A percentile compares a stretch with the other conserved stretches of the same genome.
These are phyloP conservation scores for Tetrapyrgos nigripes DNA, from an alignment of 1,284 basidiomycete species.

Conservation along the genomic window DNA sequence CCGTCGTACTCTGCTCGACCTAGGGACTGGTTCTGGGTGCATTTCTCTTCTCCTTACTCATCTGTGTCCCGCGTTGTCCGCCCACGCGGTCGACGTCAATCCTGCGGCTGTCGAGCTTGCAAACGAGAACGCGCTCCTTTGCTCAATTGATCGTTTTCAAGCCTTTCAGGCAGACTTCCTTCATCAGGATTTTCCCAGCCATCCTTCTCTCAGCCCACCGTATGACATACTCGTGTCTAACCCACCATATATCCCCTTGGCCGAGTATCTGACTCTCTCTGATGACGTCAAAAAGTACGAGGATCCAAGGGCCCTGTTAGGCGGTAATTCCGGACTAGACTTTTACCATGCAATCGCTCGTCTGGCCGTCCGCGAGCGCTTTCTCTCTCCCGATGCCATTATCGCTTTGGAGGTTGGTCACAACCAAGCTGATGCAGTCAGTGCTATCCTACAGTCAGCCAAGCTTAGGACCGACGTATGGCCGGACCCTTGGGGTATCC, in stretches of 20 bases:
- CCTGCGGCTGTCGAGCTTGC: slow-evolving; percentile 74
- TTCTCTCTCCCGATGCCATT: slow-evolving; percentile 55
- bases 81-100: slow-evolving; percentile 79
- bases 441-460: slow-evolving; percentile 56
- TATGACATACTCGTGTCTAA: slow-evolving; percentile 89
- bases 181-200: slow-evolving; percentile 31
- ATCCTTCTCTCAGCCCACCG: slow-evolving; percentile 45
- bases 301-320: slow-evolving; percentile 81
- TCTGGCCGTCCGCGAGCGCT: slow-evolving; percentile 53
- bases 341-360: slow-evolving; percentile 81
- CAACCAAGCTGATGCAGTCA: slow-evolving; percentile 71
- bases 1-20: slow-evolving; percentile 74
- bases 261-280: slow-evolving; percentile 70
- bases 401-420: slow-evolving; percentile 85
- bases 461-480: slow-evolving; percentile 65
- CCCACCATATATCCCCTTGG: slow-evolving; percentile 88
- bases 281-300: slow-evolving; percentile 79
- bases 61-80: slow-evolving; percentile 57
- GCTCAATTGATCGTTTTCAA: slow-evolving; percentile 40
- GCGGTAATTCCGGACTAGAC: slow-evolving; percentile 74
- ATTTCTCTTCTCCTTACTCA: slow-evolving; percentile 84
- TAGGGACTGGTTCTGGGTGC: slow-evolving; percentile 91
- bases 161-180: slow-evolving; percentile 16
- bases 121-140: slow-evolving; percentile 66
- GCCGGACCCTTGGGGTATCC: slow-evolving; percentile 78